These are phyloP conservation scores for Lantana camara DNA, from an alignment of 257 asterid genomes.

Conservation along the genomic window DNA sequence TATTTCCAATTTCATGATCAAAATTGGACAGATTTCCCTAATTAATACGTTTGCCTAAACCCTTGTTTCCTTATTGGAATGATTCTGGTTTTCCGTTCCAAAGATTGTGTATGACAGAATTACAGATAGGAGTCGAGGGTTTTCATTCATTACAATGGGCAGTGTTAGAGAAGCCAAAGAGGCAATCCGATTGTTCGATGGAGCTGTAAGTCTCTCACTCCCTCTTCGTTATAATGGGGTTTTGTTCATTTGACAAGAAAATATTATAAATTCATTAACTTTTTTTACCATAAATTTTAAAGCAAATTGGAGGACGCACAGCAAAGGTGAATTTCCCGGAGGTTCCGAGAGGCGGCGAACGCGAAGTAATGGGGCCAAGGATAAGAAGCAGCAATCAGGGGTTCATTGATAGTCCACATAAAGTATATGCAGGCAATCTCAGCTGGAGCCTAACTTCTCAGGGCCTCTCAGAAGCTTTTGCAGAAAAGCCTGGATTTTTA, in stretches of 20 bases:
- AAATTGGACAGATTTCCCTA: not conserved
- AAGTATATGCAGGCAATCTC: slow-evolving; percentile 81
- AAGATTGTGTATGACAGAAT: slow-evolving; percentile 82
- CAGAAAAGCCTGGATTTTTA: slow-evolving; percentile 65
- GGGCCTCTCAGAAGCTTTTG: slow-evolving; percentile 68
- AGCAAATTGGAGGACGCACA: slow-evolving; percentile 91
- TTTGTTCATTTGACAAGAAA: not conserved
- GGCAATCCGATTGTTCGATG: slow-evolving; percentile 81
- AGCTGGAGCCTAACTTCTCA: slow-evolving; percentile 83
- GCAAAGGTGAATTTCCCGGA: slow-evolving; percentile 92
- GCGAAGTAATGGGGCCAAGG: slow-evolving; percentile 74
- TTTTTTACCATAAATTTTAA: slow-evolving; percentile 5
- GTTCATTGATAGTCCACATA: slow-evolving; percentile 78
- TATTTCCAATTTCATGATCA: not conserved
- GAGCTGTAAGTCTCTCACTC: slow-evolving; percentile 84
- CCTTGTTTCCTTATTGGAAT: not conserved
- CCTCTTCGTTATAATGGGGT: not conserved
- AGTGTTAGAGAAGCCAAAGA: slow-evolving; percentile 79
- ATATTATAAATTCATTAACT: not conserved
- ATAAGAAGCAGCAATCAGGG: slow-evolving; percentile 66
- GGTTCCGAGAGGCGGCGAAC: slow-evolving; percentile 93
- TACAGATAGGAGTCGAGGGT: slow-evolving; percentile 93
- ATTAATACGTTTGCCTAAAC: not conserved
- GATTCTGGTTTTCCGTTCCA: slow-evolving; percentile 20
- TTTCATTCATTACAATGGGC: slow-evolving; percentile 88